Evolutionary conservation across 345 rosid species (phyloP).

Genomic region (Orychophragmus violaceus): DNA sequence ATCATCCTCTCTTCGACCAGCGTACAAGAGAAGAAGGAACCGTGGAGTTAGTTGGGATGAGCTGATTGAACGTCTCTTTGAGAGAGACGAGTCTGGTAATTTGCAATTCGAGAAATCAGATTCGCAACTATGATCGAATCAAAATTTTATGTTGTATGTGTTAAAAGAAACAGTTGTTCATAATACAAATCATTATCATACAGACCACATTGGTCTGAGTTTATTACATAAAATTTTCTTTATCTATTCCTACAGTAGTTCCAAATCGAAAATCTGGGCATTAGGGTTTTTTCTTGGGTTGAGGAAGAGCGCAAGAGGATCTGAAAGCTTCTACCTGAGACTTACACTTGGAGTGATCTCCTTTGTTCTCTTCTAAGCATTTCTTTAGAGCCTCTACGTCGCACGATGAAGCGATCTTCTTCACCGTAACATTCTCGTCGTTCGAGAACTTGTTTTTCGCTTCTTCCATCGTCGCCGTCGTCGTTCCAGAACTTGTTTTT

Average conservation of each 20-base stretch:
- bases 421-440: conserved; percentile 19
- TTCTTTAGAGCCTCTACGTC: conserved; percentile 85
- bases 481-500: neutral
- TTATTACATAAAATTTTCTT: conserved; percentile 15
- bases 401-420: conserved; percentile 55
- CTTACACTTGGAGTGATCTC: conserved; percentile 61
- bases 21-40: conserved; percentile 27
- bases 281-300: conserved; percentile 31
- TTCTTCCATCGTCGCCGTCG: conserved; percentile 25
- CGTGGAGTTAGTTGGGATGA: conserved; percentile 63
- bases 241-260: neutral
- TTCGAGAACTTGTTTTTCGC: conserved; percentile 14
- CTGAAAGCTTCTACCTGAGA: conserved; percentile 75
- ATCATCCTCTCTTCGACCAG: conserved; percentile 27
- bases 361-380: conserved; percentile 81
- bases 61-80: conserved; percentile 62
- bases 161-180: neutral
- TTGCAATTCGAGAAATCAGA: conserved; percentile 45
- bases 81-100: conserved; percentile 61
- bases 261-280: neutral
- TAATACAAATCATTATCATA: conserved; percentile 1
- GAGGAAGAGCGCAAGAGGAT: conserved; percentile 61
- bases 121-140: conserved; percentile 4
- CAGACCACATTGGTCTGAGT: conserved; percentile 32
- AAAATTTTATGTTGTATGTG: neutral